Percentiles rank a stretch among this genome's conserved stretches.
phyloP scores from a whole-genome alignment of 2,329 filamentous ascomycete genomes.

The Aspergillus aculeatinus region DNA sequence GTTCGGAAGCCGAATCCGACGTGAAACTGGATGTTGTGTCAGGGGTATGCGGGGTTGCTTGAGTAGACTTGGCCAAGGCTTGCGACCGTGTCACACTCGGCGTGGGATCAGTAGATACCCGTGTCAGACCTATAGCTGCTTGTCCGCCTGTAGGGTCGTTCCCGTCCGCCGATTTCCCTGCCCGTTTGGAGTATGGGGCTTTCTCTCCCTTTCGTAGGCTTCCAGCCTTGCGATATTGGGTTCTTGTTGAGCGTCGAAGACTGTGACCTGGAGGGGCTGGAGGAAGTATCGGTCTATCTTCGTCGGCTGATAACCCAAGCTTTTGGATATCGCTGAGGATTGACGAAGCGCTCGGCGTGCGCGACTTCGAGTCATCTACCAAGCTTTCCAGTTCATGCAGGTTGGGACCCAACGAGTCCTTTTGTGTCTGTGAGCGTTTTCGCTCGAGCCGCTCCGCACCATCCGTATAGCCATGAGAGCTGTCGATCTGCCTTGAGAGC shows the following conservation, averaged over 20 bases:
- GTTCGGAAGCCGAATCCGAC: slow-evolving; percentile 31
- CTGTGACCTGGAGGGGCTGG: slow-evolving; percentile 71
- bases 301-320: slow-evolving; percentile 49
- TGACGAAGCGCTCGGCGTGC: slow-evolving; percentile 66
- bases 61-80: slow-evolving; percentile 44
- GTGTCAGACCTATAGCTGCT: slow-evolving; percentile 33
- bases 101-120: slow-evolving; percentile 39
- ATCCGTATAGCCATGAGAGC: slow-evolving; percentile 72
- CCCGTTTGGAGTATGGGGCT: slow-evolving; percentile 71
- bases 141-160: slow-evolving; percentile 48
- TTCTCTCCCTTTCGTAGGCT: slow-evolving; percentile 79
- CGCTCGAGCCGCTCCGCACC: slow-evolving; percentile 77
- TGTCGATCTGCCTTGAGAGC: slow-evolving; percentile 88
- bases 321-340: slow-evolving; percentile 44
- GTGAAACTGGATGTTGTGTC: slow-evolving; percentile 25
- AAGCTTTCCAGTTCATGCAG: slow-evolving; percentile 72
- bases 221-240: slow-evolving; percentile 78
- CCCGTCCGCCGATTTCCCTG: slow-evolving; percentile 62
- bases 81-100: slow-evolving; percentile 40
- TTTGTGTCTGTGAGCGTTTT: slow-evolving; percentile 63
- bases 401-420: slow-evolving; percentile 61
- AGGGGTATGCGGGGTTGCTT: slow-evolving; percentile 20
- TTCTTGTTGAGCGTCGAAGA: slow-evolving; percentile 84
- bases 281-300: slow-evolving; percentile 85
- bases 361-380: slow-evolving; percentile 72